These are phyloP conservation scores for Daedaleopsis nitida DNA, from an alignment of 768 basidiomycete species.

Conservation along the genomic window DNA sequence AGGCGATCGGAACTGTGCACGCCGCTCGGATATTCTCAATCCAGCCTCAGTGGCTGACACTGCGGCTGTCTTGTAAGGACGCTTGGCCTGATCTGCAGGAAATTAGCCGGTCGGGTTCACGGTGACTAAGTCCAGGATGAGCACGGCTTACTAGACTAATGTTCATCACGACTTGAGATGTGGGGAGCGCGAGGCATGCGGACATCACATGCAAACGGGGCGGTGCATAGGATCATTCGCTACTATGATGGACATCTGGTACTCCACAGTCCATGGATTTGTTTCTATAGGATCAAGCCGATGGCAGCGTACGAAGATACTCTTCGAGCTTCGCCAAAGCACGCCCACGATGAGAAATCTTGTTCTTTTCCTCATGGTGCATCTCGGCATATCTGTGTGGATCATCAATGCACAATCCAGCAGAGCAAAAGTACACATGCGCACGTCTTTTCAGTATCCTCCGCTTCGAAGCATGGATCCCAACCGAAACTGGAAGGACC, in stretches of 20 bases:
- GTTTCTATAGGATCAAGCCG: neutral
- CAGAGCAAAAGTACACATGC: slow-evolving; percentile 15
- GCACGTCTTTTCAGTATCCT: slow-evolving; percentile 77
- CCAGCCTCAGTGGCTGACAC: neutral
- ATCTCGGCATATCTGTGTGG: slow-evolving; percentile 66
- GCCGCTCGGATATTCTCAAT: neutral
- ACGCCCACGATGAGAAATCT: slow-evolving; percentile 64
- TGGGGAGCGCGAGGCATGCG: no score
- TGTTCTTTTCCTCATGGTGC: slow-evolving; percentile 62
- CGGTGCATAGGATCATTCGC: neutral
- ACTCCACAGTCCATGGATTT: neutral
- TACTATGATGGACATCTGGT: neutral
- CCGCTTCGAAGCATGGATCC: slow-evolving; percentile 86
- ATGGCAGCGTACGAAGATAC: slow-evolving; percentile 34
- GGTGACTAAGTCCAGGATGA: neutral
- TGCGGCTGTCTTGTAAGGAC: neutral
- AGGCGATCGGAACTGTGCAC: neutral
- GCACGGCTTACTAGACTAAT: neutral
- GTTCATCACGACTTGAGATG: no score
- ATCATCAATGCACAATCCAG: no score
- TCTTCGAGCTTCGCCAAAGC: slow-evolving; percentile 59
- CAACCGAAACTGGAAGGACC: slow-evolving; percentile 85
- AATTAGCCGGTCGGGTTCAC: neutral
- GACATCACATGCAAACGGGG: no score
- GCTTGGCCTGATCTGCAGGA: neutral